Evolutionary conservation across 106 monocot species (phyloP).

Genomic region (Dactylorhiza incarnata): DNA sequence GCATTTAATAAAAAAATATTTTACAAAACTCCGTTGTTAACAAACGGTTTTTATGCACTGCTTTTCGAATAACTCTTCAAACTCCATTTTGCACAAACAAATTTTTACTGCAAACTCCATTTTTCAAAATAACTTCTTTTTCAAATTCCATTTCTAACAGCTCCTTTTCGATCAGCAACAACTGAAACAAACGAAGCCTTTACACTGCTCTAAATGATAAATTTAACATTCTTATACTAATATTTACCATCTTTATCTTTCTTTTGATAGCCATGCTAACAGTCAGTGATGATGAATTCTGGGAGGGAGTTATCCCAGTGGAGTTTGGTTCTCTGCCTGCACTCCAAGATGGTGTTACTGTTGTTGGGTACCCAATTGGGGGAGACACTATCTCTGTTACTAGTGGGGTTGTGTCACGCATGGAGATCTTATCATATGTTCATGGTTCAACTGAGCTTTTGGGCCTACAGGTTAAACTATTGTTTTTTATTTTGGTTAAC

Average conservation of each 20-base stretch:
- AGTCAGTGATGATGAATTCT: constrained; percentile 93
- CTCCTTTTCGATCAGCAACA: too few relatives aligned
- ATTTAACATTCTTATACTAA: constrained; percentile 2
- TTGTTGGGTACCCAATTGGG: constrained; percentile 98
- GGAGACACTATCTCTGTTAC: constrained; percentile 99
- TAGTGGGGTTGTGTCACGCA: constrained; percentile 98
- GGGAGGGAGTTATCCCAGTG: constrained; percentile 80
- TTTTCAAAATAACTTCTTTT: too few relatives aligned
- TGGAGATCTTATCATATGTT: constrained; percentile 97
- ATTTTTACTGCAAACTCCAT: too few relatives aligned
- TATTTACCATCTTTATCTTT: background rate
- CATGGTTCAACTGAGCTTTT: constrained; percentile 99
- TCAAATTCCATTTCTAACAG: too few relatives aligned
- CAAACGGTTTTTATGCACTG: too few relatives aligned
- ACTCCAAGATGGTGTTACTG: constrained; percentile 98
- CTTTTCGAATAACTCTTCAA: too few relatives aligned
- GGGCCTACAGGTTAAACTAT: constrained; percentile 69
- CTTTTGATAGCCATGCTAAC: constrained; percentile 63
- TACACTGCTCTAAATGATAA: background rate
- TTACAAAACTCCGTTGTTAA: too few relatives aligned
- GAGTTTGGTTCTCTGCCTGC: constrained; percentile 94
- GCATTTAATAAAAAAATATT: too few relatives aligned
- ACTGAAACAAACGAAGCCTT: too few relatives aligned
- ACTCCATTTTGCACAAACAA: too few relatives aligned
- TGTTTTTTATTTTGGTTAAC: background rate